A percentile compares a stretch with the other conserved stretches of the same genome.
Conservation (phyloP, 495 filamentous ascomycete genomes). For the Trichocladium uniseriatum region DNA sequence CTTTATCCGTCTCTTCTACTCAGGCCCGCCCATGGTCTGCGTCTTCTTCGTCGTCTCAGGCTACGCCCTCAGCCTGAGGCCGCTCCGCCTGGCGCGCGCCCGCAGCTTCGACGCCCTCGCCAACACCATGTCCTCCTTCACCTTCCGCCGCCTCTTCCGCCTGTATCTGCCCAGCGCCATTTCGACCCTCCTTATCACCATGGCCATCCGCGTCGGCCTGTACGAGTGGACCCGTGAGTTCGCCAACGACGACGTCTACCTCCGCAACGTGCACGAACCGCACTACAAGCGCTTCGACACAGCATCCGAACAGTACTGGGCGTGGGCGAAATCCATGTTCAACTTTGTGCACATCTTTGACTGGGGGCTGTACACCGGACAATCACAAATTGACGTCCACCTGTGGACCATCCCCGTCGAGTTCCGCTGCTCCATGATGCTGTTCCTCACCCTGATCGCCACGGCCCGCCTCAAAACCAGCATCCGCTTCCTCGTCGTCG, state of each 20-base stretch:
- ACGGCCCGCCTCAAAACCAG: slow-evolving; percentile 23
- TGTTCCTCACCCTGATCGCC: slow-evolving; percentile 52
- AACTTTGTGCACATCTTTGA: slow-evolving; percentile 34
- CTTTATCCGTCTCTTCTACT: slow-evolving; percentile 55
- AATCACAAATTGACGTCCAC: slow-evolving; percentile 52
- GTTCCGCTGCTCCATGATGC: slow-evolving; percentile 53
- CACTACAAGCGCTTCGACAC: slow-evolving; percentile 26
- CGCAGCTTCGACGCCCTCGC: slow-evolving; percentile 30
- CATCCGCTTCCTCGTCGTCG: slow-evolving; percentile 20
- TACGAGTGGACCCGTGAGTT: slow-evolving; percentile 38
- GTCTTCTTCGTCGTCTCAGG: slow-evolving; percentile 51
- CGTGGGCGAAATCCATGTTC: slow-evolving; percentile 30
- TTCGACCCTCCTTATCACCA: slow-evolving; percentile 49
- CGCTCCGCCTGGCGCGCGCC: slow-evolving; percentile 45
- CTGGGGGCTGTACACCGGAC: slow-evolving; percentile 34
- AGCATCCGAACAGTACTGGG: slow-evolving; percentile 18
- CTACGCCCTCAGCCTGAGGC: slow-evolving; percentile 58
- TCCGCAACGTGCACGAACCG: slow-evolving; percentile 34
- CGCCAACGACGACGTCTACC: slow-evolving; percentile 26
- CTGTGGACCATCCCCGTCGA: slow-evolving; percentile 70
- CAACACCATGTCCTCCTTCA: slow-evolving; percentile 45
- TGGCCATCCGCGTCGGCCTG: slow-evolving; percentile 46
- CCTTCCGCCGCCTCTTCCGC: slow-evolving; percentile 57
- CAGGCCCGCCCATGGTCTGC: slow-evolving; percentile 51
- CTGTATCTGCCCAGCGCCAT: slow-evolving; percentile 56